Base-by-base conservation (phyloP, 169 alveolate genomes). In the Cryptosporidium ubiquitum region DNA sequence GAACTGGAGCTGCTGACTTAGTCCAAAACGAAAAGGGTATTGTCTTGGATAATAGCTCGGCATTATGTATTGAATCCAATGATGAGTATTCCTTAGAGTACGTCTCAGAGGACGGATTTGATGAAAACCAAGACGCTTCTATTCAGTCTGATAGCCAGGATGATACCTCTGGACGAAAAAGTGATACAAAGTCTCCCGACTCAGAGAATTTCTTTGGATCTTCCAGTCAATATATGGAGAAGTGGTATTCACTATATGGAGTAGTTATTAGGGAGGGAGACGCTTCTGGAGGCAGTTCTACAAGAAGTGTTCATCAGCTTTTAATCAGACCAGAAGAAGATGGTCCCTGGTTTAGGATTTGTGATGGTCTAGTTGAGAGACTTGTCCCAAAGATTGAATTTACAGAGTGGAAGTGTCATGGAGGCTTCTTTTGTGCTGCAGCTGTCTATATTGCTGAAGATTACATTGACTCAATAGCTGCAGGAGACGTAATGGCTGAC, bases 321-420 rank as follows among this genome's bases (percentile, higher is more conserved):
- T 93, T 96, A 26, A 92, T 96, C 33, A 66, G 97, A 33, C 98
- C 98, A 9, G 96, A 96, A 64, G 96, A 94, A 60, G 96, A 95
- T 84, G 98, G 98, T 9, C 96, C 98, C 0, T 96, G 98, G 98
- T 95, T 93, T 70, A 91, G 96, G 57, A 93, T 95, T 12, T 91
- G 94, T 42, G 96, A 94, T 40, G 96, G 96, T 42, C 84, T 96
- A 49, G 95, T 95, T 51, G 96, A 94, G 52, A 91, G 94, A 70
- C 92, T 96, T 47, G 39, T 69, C 40, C 94, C 96, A 47, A 86
- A 91, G 49, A 93, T 92, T 70, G 97, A 95, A 69, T 96, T 96
- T 91, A 94, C 97, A 12, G 98, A 96, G 91, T 96, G 98, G 98
- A 96, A 95, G 86, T 96, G 97, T 79, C 97, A 96, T 84, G 91